These are phyloP conservation scores for Colletotrichum sp. DNA, from an alignment of 2,329 filamentous ascomycete genomes.

Conservation along the genomic window DNA sequence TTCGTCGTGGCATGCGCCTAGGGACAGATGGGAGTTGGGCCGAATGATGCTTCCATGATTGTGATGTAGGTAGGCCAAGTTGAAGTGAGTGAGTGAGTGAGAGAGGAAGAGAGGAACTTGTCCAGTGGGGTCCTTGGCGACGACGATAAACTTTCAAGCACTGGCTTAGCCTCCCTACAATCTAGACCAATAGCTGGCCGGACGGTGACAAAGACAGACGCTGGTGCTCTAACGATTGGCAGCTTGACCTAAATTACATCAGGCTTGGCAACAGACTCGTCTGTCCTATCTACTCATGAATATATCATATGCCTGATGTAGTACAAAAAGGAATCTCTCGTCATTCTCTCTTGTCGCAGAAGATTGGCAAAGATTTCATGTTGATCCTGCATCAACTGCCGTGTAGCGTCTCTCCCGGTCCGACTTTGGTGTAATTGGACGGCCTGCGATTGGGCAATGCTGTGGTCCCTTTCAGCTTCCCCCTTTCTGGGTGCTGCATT, in stretches of 20 bases:
- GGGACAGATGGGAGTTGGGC: neutral
- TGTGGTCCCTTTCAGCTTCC: neutral
- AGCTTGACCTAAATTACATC: neutral
- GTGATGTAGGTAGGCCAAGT: neutral
- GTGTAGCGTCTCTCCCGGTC: neutral
- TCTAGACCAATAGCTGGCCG: neutral
- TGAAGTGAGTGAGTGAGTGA: neutral
- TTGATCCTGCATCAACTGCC: neutral
- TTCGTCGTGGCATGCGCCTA: neutral
- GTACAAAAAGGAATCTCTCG: neutral
- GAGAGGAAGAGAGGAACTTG: neutral
- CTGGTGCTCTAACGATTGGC: neutral
- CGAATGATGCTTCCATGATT: neutral
- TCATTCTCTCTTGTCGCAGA: neutral
- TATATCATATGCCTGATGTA: neutral
- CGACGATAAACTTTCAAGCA: neutral
- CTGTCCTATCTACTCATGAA: neutral
- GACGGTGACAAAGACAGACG: neutral
- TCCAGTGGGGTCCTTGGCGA: neutral
- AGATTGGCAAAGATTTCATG: neutral
- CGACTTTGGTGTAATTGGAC: neutral
- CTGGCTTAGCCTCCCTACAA: neutral
- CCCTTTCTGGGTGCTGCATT: neutral
- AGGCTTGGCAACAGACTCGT: neutral
- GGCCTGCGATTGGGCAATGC: neutral